A percentile compares a stretch with the other conserved stretches of the same genome.
Conservation (phyloP, 1,284 basidiomycete genomes). For the Ceratobasidium theobromae region DNA sequence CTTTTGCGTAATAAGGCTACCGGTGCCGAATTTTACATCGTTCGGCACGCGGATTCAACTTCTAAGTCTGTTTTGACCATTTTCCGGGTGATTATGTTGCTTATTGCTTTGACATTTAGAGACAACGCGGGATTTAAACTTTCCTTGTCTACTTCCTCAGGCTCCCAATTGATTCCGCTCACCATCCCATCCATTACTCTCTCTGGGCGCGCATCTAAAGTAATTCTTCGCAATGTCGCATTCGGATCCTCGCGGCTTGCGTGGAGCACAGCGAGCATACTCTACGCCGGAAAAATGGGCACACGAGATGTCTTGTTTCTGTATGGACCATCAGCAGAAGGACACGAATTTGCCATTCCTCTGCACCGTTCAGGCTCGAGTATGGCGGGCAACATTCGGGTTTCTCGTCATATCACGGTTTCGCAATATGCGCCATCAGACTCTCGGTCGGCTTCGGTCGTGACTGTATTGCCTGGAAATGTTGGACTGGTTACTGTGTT, state of each 20-base stretch:
- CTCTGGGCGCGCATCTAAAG: constrained; percentile 36
- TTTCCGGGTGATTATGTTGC: constrained; percentile 41
- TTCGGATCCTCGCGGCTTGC: constrained; percentile 36
- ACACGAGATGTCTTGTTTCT: constrained; percentile 67
- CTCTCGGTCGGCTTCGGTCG: constrained; percentile 39
- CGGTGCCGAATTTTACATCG: constrained; percentile 65
- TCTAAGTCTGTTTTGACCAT: constrained; percentile 29
- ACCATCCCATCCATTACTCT: constrained; percentile 35
- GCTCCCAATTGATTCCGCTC: constrained; percentile 35
- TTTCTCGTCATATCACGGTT: not conserved
- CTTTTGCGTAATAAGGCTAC: constrained; percentile 68
- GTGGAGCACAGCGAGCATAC: constrained; percentile 55
- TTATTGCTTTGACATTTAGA: constrained; percentile 39
- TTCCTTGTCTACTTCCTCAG: constrained; percentile 7
- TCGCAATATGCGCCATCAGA: not conserved
- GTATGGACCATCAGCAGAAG: constrained; percentile 59
- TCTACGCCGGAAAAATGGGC: constrained; percentile 68
- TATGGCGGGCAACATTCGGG: not conserved
- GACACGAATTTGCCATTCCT: constrained; percentile 58
- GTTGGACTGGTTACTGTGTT: constrained; percentile 61
- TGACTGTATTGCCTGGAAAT: constrained; percentile 57
- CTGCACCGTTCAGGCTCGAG: constrained; percentile 37
- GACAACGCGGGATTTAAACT: constrained; percentile 30
- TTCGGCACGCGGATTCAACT: constrained; percentile 52
- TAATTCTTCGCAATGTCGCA: constrained; percentile 37